These are phyloP conservation scores for Exophiala lecanii-corni DNA, from an alignment of 2,329 filamentous ascomycete genomes.

Conservation along the genomic window DNA sequence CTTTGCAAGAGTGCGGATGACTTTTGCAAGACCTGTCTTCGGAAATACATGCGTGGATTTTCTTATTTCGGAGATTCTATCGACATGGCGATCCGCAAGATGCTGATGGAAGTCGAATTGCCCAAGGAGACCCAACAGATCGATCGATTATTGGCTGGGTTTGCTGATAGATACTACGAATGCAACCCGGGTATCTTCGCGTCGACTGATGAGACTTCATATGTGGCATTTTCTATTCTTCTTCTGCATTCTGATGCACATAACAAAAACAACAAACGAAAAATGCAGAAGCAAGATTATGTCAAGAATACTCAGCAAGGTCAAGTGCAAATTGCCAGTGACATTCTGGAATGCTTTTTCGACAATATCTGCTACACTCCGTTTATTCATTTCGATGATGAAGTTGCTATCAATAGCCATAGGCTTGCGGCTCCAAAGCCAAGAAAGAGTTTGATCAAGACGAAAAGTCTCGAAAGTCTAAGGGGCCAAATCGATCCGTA, in stretches of 20 bases:
- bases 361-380: constrained; percentile 98
- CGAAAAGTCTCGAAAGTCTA: constrained; percentile 58
- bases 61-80: constrained; percentile 95
- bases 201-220: constrained; percentile 79
- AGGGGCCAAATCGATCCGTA: constrained; percentile 95
- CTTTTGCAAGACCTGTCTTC: constrained; percentile 76
- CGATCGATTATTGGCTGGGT: constrained; percentile 86
- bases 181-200: constrained; percentile 92
- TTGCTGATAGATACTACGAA: constrained; percentile 94
- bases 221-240: constrained; percentile 92
- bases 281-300: constrained; percentile 96
- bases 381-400: constrained; percentile 95
- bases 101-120: constrained; percentile 92
- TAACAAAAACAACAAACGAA: constrained; percentile 99
- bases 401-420: constrained; percentile 72
- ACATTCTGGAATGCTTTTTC: constrained; percentile 93
- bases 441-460: constrained; percentile 66
- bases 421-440: constrained; percentile 66
- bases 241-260: constrained; percentile 98
- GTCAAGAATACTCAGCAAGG: constrained; percentile 90
- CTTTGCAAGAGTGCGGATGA: constrained; percentile 81
- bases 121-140: constrained; percentile 98
- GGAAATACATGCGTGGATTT: constrained; percentile 94
- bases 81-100: constrained; percentile 93
- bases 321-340: constrained; percentile 70